A percentile compares a stretch with the other conserved stretches of the same genome.
phyloP scores from a whole-genome alignment of 2,329 filamentous ascomycete species.

The Colletotrichum karsti region DNA sequence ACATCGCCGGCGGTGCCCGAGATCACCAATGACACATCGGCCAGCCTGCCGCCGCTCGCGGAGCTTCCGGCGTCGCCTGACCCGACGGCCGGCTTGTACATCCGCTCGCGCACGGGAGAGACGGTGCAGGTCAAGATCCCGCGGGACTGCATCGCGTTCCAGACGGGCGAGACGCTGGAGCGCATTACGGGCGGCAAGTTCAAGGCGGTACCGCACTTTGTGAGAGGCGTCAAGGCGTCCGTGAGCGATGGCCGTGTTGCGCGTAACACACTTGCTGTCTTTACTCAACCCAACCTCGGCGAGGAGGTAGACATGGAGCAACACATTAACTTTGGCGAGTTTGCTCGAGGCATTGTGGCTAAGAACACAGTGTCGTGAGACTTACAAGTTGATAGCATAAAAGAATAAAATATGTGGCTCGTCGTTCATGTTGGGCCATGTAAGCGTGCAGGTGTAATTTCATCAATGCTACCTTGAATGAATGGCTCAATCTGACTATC shows the following conservation, averaged over 20 bases:
- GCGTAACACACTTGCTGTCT: constrained; percentile 92
- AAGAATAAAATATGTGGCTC: not conserved
- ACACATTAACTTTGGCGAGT: constrained; percentile 77
- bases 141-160: constrained; percentile 90
- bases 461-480: too few relatives aligned
- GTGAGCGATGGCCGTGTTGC: constrained; percentile 65
- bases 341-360: constrained; percentile 70
- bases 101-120: constrained; percentile 82
- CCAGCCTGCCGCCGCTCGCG: constrained; percentile 59
- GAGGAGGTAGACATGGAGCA: constrained; percentile 77
- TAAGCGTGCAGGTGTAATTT: too few relatives aligned
- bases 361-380: constrained; percentile 61
- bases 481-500: too few relatives aligned
- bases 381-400: not conserved
- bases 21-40: constrained; percentile 33
- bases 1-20: constrained; percentile 44
- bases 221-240: constrained; percentile 75
- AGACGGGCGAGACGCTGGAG: constrained; percentile 92
- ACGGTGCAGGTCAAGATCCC: constrained; percentile 94
- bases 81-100: constrained; percentile 88
- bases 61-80: constrained; percentile 84
- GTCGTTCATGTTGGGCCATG: not conserved
- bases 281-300: constrained; percentile 93
- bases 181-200: constrained; percentile 91
- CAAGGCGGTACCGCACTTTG: constrained; percentile 95